Conservation (phyloP, 805 yeast genomes). For the Saturnispora zaruensis region DNA sequence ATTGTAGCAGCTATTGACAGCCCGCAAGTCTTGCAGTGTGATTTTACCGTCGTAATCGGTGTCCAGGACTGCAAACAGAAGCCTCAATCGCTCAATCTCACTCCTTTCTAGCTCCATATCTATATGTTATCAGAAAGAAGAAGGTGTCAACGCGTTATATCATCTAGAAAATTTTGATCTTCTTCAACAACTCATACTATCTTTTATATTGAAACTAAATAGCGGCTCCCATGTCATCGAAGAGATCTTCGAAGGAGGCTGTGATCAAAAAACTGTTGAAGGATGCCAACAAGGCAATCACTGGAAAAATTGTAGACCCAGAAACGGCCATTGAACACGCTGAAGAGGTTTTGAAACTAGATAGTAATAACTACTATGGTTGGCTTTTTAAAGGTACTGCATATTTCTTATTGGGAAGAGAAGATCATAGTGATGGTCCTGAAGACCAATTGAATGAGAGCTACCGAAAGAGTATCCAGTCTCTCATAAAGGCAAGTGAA, state of each 20-base stretch:
- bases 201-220: not conserved
- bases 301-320: slow-evolving; percentile 39
- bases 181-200: not conserved
- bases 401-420: slow-evolving; percentile 30
- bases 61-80: slow-evolving; percentile 73
- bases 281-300: slow-evolving; percentile 44
- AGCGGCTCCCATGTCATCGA: not conserved
- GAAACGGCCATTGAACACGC: slow-evolving; percentile 53
- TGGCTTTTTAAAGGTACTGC: slow-evolving; percentile 67
- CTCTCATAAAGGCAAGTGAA: slow-evolving; percentile 42
- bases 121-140: not conserved
- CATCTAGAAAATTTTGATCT: not conserved
- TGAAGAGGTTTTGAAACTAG: slow-evolving; percentile 47
- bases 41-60: slow-evolving; percentile 70
- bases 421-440: slow-evolving; percentile 30
- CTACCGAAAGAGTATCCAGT: slow-evolving; percentile 5
- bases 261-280: slow-evolving; percentile 29
- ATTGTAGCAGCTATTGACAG: slow-evolving; percentile 42
- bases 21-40: slow-evolving; percentile 44
- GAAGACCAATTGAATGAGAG: not conserved
- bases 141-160: not conserved
- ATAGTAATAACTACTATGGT: slow-evolving; percentile 55
- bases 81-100: slow-evolving; percentile 28
- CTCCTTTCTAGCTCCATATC: not conserved
- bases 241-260: slow-evolving; percentile 7